Conservation (phyloP, 805 yeast genomes). For the Saccharomyces paradoxus region DNA sequence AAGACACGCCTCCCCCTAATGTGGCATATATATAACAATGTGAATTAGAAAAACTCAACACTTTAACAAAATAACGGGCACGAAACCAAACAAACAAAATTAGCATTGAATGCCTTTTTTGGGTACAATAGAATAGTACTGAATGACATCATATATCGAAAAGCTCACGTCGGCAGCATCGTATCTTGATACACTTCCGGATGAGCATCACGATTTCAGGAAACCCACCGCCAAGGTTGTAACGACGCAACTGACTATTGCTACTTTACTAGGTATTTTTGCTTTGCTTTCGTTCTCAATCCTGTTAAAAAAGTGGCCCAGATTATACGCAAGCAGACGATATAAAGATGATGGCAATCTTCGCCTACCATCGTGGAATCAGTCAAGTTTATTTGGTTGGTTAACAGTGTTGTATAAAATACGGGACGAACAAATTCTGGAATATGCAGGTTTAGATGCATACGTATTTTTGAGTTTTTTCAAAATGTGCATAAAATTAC, state of each 20-base stretch:
- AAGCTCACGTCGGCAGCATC: background rate
- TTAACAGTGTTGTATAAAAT: conserved; percentile 55
- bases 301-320: conserved; percentile 66
- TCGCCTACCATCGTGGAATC: conserved; percentile 29
- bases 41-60: background rate
- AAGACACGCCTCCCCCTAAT: background rate
- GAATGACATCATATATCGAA: background rate
- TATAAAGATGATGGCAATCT: conserved; percentile 25
- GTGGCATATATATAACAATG: background rate
- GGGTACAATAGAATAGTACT: background rate
- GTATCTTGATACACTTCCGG: background rate
- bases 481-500: conserved; percentile 71
- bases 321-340: conserved; percentile 73
- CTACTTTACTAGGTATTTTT: conserved; percentile 54
- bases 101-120: background rate
- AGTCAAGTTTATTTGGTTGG: conserved; percentile 69
- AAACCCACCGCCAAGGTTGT: conserved; percentile 48
- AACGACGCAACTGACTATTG: conserved; percentile 67
- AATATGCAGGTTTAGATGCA: conserved; percentile 91
- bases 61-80: background rate
- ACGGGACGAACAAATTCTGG: conserved; percentile 67
- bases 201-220: conserved; percentile 25
- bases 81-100: background rate
- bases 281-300: conserved; percentile 66
- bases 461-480: conserved; percentile 86